Evolutionary conservation across 2,329 filamentous ascomycete genomes (phyloP).

Genomic region (Nemania sp.): DNA sequence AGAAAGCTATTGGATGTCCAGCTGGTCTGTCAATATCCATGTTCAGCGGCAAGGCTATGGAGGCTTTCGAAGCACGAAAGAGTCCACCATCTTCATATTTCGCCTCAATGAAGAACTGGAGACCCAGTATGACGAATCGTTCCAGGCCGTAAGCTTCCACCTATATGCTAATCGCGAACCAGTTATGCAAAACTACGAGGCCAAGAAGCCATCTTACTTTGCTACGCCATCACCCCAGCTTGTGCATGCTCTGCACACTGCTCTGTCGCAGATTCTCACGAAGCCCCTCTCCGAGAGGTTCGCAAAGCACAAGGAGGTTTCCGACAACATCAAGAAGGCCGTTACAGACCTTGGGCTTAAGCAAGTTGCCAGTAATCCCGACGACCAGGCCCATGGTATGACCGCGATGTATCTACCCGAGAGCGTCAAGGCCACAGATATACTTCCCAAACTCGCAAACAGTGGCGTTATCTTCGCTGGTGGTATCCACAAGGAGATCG

Average conservation of each 20-base stretch:
- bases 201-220: constrained; percentile 97
- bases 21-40: constrained; percentile 95
- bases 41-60: constrained; percentile 88
- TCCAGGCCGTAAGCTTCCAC: background rate
- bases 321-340: constrained; percentile 87
- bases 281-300: constrained; percentile 85
- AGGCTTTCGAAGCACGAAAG: constrained; percentile 83
- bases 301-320: constrained; percentile 80
- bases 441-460: constrained; percentile 85
- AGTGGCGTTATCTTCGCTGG: constrained; percentile 95
- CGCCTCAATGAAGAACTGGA: constrained; percentile 96
- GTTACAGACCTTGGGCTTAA: constrained; percentile 84
- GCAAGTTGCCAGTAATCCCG: constrained; percentile 85
- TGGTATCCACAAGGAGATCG: constrained; percentile 95
- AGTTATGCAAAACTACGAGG: constrained; percentile 99
- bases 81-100: constrained; percentile 90
- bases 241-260: constrained; percentile 90
- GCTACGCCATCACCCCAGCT: constrained; percentile 96
- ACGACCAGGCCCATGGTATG: constrained; percentile 97
- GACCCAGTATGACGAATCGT: constrained; percentile 74
- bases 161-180: constrained; percentile 36
- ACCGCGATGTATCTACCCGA: constrained; percentile 97
- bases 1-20: constrained; percentile 96
- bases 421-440: constrained; percentile 79
- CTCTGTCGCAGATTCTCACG: constrained; percentile 86